phyloP scores from a whole-genome alignment of 2,329 filamentous ascomycete species.

The Sporothrix variecibatus region DNA sequence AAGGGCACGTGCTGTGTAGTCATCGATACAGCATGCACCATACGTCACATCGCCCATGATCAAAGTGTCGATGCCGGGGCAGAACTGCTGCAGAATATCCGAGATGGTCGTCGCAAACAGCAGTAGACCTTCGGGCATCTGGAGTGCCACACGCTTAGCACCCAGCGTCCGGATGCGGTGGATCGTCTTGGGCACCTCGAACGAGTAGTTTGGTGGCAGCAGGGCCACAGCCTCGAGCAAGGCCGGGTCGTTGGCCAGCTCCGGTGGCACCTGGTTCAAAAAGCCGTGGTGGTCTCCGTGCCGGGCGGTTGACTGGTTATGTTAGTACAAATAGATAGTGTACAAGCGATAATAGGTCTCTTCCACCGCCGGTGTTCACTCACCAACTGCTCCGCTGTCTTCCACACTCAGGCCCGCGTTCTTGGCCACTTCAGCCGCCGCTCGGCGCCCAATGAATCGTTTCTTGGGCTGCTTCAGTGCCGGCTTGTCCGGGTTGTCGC shows the following conservation, averaged over 20 bases:
- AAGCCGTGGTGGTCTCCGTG: constrained; percentile 69
- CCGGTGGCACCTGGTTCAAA: constrained; percentile 86
- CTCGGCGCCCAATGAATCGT: constrained; percentile 82
- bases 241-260: constrained; percentile 80
- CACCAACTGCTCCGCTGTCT: constrained; percentile 62
- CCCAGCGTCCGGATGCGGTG: constrained; percentile 82
- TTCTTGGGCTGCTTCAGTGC: constrained; percentile 76
- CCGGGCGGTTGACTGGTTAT: constrained; percentile 65
- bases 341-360: too few species aligned
- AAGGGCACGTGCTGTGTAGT: constrained; percentile 91
- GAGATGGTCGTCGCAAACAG: constrained; percentile 97
- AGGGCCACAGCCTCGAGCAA: constrained; percentile 86
- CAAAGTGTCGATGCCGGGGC: constrained; percentile 83
- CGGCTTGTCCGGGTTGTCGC: constrained; percentile 19
- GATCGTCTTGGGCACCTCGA: constrained; percentile 98
- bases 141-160: constrained; percentile 84
- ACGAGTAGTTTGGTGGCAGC: constrained; percentile 94
- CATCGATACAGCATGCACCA: constrained; percentile 97
- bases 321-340: neutral
- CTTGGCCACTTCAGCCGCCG: constrained; percentile 61
- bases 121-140: constrained; percentile 93
- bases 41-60: constrained; percentile 99
- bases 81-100: constrained; percentile 93
- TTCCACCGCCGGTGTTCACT: too few species aligned
- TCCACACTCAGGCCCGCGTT: constrained; percentile 46